These are phyloP conservation scores for Marvania coccoides DNA, from an alignment of 139 green algal genomes.

Conservation along the genomic window DNA sequence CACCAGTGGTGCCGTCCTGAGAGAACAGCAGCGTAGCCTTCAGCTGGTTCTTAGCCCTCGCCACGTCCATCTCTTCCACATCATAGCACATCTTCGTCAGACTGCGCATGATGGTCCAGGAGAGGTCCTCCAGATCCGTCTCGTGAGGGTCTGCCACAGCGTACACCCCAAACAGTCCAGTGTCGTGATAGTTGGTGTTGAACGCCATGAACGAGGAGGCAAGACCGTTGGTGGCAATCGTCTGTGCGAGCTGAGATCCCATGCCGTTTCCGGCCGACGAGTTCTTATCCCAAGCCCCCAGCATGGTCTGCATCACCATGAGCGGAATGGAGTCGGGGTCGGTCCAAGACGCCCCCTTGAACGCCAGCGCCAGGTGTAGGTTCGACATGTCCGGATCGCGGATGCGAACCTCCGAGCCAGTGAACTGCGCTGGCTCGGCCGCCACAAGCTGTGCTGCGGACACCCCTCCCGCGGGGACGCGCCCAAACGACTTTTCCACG, in stretches of 20 bases:
- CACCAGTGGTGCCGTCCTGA: slow-evolving; percentile 51
- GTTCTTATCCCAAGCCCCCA: slow-evolving; percentile 68
- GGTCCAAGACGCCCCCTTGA: slow-evolving; percentile 88
- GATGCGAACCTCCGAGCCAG: slow-evolving; percentile 90
- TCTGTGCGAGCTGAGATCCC: slow-evolving; percentile 61
- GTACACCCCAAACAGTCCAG: slow-evolving; percentile 94
- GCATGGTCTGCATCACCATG: slow-evolving; percentile 88
- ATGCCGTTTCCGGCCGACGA: slow-evolving; percentile 25
- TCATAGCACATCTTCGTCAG: slow-evolving; percentile 85
- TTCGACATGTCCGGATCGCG: slow-evolving; percentile 78
- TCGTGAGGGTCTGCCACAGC: slow-evolving; percentile 51
- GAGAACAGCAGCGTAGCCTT: slow-evolving; percentile 72
- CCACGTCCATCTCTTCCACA: slow-evolving; percentile 75
- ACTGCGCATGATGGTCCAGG: slow-evolving; percentile 56
- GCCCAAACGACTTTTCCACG: slow-evolving; percentile 53
- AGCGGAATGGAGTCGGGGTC: slow-evolving; percentile 94
- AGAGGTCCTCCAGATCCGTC: slow-evolving; percentile 48
- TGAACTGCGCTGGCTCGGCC: slow-evolving; percentile 82
- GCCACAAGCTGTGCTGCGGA: slow-evolving; percentile 45
- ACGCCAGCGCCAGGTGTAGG: slow-evolving; percentile 80
- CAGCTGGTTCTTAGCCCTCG: slow-evolving; percentile 88
- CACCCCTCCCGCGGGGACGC: slow-evolving; percentile 41
- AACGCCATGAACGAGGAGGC: slow-evolving; percentile 88
- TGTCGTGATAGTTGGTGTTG: slow-evolving; percentile 97
- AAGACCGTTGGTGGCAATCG: slow-evolving; percentile 76